Evolutionary conservation across 495 filamentous ascomycete species (phyloP).

Genomic region (Poronia punctata): DNA sequence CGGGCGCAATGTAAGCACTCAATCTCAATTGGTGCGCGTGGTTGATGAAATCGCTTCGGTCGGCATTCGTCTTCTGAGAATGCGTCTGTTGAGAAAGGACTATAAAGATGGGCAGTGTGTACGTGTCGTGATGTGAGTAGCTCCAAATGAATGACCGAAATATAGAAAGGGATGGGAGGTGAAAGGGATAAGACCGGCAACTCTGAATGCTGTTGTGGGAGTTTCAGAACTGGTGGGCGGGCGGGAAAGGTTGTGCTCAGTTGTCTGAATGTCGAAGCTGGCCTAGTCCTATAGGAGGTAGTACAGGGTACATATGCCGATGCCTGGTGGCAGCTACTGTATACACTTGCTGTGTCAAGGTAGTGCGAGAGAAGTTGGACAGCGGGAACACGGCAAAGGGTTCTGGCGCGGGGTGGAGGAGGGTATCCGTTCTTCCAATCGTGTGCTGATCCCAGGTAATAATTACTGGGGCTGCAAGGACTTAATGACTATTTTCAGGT

Average conservation of each 20-base stretch:
- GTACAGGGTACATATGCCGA: too few relatives aligned
- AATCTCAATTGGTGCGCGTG: slow-evolving; percentile 5
- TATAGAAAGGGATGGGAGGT: background rate
- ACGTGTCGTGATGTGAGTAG: slow-evolving; percentile 2
- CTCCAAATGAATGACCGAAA: background rate
- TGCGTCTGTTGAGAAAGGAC: background rate
- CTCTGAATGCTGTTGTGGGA: slow-evolving; percentile 10
- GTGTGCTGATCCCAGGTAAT: slow-evolving; percentile 1
- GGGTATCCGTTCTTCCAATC: slow-evolving; percentile 1
- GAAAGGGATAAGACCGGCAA: slow-evolving; percentile 2
- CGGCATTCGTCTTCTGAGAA: slow-evolving; percentile 2
- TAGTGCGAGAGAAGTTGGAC: background rate
- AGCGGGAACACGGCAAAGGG: slow-evolving; percentile 10
- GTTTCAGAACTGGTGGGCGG: slow-evolving; percentile 7
- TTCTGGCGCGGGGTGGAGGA: slow-evolving; percentile 7
- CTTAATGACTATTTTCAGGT: slow-evolving; percentile 11
- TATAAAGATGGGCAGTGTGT: slow-evolving; percentile 2
- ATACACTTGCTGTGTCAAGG: background rate
- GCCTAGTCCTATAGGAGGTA: too few relatives aligned
- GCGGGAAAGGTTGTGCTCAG: background rate
- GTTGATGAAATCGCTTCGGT: slow-evolving; percentile 5
- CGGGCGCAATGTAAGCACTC: background rate
- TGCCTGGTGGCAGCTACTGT: background rate
- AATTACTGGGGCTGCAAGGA: slow-evolving; percentile 4
- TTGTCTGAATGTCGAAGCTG: too few relatives aligned